A percentile compares a stretch with the other conserved stretches of the same genome.
Conservation (phyloP, 371 early-diverging fungal species). For the Thermomucor indicae-seudaticae region DNA sequence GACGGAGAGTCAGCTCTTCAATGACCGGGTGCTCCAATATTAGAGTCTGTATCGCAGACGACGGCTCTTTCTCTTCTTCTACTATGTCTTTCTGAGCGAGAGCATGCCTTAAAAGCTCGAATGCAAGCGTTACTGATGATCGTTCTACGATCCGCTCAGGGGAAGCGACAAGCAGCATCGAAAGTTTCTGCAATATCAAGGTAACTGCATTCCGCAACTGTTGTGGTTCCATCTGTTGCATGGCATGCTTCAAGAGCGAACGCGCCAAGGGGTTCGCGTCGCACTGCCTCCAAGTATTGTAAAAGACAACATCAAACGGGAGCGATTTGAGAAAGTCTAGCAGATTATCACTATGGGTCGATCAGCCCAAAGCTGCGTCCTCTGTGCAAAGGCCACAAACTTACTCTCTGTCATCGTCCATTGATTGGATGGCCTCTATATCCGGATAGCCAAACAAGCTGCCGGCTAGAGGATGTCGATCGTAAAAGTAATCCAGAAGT, state of each 20-base stretch:
- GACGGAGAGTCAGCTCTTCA: slow-evolving; percentile 12
- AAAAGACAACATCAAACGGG: slow-evolving; percentile 33
- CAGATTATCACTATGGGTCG: slow-evolving; percentile 2
- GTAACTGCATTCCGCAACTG: slow-evolving; percentile 17
- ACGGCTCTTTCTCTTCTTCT: slow-evolving; percentile 15
- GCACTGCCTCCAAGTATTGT: slow-evolving; percentile 18
- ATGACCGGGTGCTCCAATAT: slow-evolving; percentile 22
- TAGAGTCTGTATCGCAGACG: slow-evolving; percentile 3
- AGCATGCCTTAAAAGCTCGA: slow-evolving; percentile 25
- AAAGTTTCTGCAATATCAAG: slow-evolving; percentile 29
- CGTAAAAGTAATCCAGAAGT: slow-evolving; percentile 33
- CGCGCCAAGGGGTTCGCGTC: slow-evolving; percentile 14
- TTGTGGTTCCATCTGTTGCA: slow-evolving; percentile 18
- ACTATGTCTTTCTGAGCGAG: slow-evolving; percentile 6
- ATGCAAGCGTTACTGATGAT: slow-evolving; percentile 7
- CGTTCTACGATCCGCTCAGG: neutral
- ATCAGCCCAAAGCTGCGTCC: neutral
- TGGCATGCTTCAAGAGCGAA: slow-evolving; percentile 15
- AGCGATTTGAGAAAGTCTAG: slow-evolving; percentile 22
- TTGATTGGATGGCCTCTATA: slow-evolving; percentile 4
- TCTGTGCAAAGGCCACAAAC: too few species aligned
- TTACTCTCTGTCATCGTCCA: slow-evolving; percentile 15
- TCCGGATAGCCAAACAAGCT: slow-evolving; percentile 32
- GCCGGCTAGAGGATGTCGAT: slow-evolving; percentile 43
- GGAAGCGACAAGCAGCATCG: slow-evolving; percentile 2